These are phyloP conservation scores for Silene vulgaris DNA, from an alignment of 179 eudicot genomes.

Conservation along the genomic window DNA sequence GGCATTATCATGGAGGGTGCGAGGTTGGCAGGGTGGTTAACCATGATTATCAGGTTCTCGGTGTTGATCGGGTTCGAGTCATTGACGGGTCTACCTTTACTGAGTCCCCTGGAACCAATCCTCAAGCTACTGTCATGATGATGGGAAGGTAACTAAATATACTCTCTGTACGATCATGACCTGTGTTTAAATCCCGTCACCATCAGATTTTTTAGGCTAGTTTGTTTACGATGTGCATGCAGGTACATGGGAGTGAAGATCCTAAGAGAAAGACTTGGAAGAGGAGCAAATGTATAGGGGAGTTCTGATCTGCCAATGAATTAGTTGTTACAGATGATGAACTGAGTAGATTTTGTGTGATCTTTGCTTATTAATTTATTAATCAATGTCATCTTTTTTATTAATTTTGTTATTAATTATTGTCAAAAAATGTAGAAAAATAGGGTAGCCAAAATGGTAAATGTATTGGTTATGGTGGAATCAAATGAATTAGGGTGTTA, in stretches of 20 bases:
- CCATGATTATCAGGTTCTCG: constrained; percentile 52
- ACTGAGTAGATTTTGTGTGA: constrained; percentile 11
- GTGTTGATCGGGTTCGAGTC: constrained; percentile 64
- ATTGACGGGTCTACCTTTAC: constrained; percentile 73
- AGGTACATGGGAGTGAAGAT: constrained; percentile 99
- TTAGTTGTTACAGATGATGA: constrained; percentile 12
- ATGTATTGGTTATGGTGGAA: constrained; percentile 20
- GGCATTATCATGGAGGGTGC: constrained; percentile 99
- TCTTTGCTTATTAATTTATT: constrained; percentile 10
- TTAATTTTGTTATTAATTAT: constrained; percentile 24
- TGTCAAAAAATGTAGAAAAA: constrained; percentile 39
- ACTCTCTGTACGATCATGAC: no score
- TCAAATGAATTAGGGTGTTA: constrained; percentile 7
- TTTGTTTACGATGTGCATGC: constrained; percentile 32
- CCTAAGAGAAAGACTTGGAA: constrained; percentile 66
- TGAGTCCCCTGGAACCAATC: constrained; percentile 92
- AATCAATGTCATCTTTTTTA: constrained; percentile 7
- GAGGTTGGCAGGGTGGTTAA: constrained; percentile 73
- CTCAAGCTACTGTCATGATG: constrained; percentile 98
- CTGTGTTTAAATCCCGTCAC: no score
- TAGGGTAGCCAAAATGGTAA: constrained; percentile 30
- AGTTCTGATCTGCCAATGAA: neutral
- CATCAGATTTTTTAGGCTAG: neutral
- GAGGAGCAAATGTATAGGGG: constrained; percentile 46
- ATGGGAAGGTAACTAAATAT: constrained; percentile 67